Evolutionary conservation across 2,329 filamentous ascomycete species (phyloP).

Genomic region (Phialophora macrospora): DNA sequence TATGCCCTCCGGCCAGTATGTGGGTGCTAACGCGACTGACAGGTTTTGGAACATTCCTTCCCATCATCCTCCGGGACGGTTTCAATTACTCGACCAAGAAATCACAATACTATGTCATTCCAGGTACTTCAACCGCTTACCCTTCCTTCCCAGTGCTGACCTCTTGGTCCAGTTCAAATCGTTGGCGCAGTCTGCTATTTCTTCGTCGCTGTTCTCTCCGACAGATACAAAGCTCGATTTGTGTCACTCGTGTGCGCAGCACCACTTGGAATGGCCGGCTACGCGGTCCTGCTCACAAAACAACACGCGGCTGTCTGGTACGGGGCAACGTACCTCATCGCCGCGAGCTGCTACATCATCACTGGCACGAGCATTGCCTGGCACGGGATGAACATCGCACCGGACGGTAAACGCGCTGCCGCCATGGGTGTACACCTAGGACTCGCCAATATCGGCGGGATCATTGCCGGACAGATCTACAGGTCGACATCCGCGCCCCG

Average conservation of each 20-base stretch:
- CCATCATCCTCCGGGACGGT: constrained; percentile 59
- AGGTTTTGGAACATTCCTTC: constrained; percentile 64
- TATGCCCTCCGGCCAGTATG: neutral
- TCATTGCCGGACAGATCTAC: constrained; percentile 54
- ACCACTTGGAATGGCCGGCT: constrained; percentile 55
- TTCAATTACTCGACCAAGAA: constrained; percentile 55
- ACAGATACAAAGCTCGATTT: constrained; percentile 47
- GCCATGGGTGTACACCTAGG: constrained; percentile 56
- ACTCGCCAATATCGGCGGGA: constrained; percentile 49
- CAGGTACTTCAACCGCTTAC: constrained; percentile 1
- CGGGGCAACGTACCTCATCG: constrained; percentile 57
- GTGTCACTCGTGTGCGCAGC: constrained; percentile 47
- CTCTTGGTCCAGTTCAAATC: constrained; percentile 45
- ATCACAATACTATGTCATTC: constrained; percentile 61
- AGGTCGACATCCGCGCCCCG: constrained; percentile 15
- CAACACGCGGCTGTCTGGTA: constrained; percentile 56
- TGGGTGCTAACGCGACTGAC: neutral
- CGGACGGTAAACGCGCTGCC: constrained; percentile 65
- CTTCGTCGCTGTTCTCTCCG: constrained; percentile 45
- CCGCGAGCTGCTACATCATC: constrained; percentile 54
- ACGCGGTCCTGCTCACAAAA: constrained; percentile 56
- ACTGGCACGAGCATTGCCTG: constrained; percentile 56
- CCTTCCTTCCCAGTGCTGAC: neutral
- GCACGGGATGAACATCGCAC: constrained; percentile 56
- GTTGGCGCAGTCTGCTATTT: constrained; percentile 45